Evolutionary conservation across 2,329 filamentous ascomycete genomes (phyloP).

Genomic region (Hansfordia pulvinata): DNA sequence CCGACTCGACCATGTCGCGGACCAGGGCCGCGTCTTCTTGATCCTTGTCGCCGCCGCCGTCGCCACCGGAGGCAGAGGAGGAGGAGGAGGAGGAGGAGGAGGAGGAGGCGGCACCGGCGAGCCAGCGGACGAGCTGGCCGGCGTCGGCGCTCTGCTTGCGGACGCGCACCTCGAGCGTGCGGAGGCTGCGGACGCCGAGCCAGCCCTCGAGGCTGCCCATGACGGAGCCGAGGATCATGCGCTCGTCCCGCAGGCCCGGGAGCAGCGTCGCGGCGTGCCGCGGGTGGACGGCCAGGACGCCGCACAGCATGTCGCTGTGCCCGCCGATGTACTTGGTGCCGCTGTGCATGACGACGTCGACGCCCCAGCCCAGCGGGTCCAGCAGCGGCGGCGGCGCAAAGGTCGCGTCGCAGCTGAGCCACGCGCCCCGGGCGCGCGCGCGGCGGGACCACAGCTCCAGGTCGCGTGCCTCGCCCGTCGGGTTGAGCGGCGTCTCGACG

Average conservation of each 20-base stretch:
- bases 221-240: slow-evolving; percentile 66
- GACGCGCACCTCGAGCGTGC: slow-evolving; percentile 77
- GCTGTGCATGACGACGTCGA: slow-evolving; percentile 80
- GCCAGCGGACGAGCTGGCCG: slow-evolving; percentile 55
- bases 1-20: slow-evolving; percentile 38
- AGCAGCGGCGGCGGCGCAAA: slow-evolving; percentile 85
- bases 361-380: slow-evolving; percentile 71
- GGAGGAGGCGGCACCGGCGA: slow-evolving; percentile 25
- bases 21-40: no score
- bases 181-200: slow-evolving; percentile 74
- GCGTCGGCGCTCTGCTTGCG: slow-evolving; percentile 62
- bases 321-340: slow-evolving; percentile 96
- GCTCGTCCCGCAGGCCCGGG: slow-evolving; percentile 48
- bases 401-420: slow-evolving; percentile 75
- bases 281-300: slow-evolving; percentile 57
- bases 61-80: slow-evolving; percentile 7
- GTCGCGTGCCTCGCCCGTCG: slow-evolving; percentile 67
- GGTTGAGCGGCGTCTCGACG: slow-evolving; percentile 89
- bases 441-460: slow-evolving; percentile 58
- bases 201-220: slow-evolving; percentile 87
- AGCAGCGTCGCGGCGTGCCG: slow-evolving; percentile 40
- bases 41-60: slow-evolving; percentile 19
- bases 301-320: slow-evolving; percentile 86
- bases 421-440: slow-evolving; percentile 60
- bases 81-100: slow-evolving; percentile 8